Base-by-base conservation (phyloP, 495 filamentous ascomycete genomes). In the Podospora pseudopauciseta region DNA sequence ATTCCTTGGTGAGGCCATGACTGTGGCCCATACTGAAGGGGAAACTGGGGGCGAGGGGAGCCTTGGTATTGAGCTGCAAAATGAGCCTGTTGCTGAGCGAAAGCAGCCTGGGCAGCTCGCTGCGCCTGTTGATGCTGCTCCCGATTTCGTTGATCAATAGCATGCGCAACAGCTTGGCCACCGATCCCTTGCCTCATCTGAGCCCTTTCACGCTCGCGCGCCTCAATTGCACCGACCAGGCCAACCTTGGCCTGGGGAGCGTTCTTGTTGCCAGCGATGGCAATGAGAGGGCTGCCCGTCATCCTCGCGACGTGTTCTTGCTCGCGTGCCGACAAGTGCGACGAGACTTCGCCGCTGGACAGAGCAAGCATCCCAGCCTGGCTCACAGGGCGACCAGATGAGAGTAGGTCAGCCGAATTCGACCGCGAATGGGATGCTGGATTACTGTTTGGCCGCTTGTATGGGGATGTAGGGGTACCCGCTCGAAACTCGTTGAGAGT, bases 251-350 rank as follows among this genome's bases (percentile, higher is more conserved):
- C 81, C 53, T 84, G 82, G 19, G 80, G 77, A 0, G 80, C 76
- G 66, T 80, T 81, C 39, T 79, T 81, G 39, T 82, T 86, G 13
- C 86, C 83, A 23, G 87, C 86, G 74, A 95, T 81, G 44, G 88
- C 89, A 71, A 96, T 88, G 69, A 98, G 84, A 2, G 94, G 90
- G 1, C 88, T 90, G 0, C 92, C 91, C 6, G 94, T 97, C 68
- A 92, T 83, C 39, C 92, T 87, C n/a, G 94, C 91, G 32, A 98
- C 88, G 73, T 96, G 90, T 76, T 97, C 92, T 74, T 97, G 94
- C 76, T 98, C 94, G 7, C 91, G 90, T n/a, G 94, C 94, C 18
- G 93, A 94, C 20, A 97, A 86, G 65, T 89, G 86, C 2, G 82
- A 83, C n/a, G 87, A 85, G 34, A 86, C 70, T 65, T 92, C 89